A percentile compares a stretch with the other conserved stretches of the same genome.
These are phyloP conservation scores for Skeletonema marinoi DNA, from an alignment of 108 stramenopile genomes.

Conservation along the genomic window DNA sequence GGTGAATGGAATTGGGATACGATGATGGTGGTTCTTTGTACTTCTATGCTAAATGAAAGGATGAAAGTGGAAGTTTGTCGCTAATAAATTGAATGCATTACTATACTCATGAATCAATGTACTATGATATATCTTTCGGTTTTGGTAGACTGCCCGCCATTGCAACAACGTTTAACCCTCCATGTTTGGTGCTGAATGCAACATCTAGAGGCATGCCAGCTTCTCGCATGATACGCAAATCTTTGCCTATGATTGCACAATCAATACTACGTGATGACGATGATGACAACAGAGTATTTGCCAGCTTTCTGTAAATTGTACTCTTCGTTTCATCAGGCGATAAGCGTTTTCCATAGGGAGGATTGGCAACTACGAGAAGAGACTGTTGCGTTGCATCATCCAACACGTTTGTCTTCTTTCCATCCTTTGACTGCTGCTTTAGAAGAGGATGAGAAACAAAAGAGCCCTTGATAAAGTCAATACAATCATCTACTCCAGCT, in stretches of 20 bases:
- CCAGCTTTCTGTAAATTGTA: conserved; percentile 28
- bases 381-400: conserved; percentile 7
- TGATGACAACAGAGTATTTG: conserved; percentile 6
- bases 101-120: neutral
- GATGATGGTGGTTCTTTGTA: neutral
- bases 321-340: neutral
- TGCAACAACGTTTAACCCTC: conserved; percentile 40
- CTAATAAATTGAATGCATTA: conserved; percentile 1
- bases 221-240: conserved; percentile 32
- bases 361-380: conserved; percentile 60
- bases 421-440: conserved; percentile 15
- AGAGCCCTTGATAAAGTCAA: conserved; percentile 44
- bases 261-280: conserved; percentile 2
- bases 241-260: conserved; percentile 33
- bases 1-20: neutral
- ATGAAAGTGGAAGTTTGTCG: neutral
- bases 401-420: neutral
- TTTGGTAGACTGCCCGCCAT: conserved; percentile 14
- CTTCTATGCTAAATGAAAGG: neutral
- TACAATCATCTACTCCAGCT: conserved; percentile 58
- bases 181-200: conserved; percentile 38
- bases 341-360: conserved; percentile 68
- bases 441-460: conserved; percentile 47
- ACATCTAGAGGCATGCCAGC: conserved; percentile 33
- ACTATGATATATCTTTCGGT: neutral